Base-by-base conservation (phyloP, 805 yeast species). In the Blastobotrys parvus region DNA sequence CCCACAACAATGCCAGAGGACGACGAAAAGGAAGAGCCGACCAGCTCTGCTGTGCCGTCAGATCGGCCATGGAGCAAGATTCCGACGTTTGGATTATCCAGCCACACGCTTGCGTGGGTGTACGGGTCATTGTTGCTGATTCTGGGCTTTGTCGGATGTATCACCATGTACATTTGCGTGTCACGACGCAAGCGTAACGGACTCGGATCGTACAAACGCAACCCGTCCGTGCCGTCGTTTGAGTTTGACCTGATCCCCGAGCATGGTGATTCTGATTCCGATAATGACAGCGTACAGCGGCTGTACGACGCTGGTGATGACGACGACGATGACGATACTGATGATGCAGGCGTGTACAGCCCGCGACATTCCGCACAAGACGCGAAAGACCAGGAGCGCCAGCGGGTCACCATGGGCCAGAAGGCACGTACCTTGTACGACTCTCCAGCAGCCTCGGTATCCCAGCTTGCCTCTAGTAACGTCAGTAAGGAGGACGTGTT, bases 51-150 rank as follows among this genome's bases (percentile, higher is more conserved):
- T n/a, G 25, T 42, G n/a, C 43, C 43, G 30, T 41, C 46, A 10
- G 27, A 41, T n/a, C 38, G 37, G 13, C 35, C 45, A 13, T 48
- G 53, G 45, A 47, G 52, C 25, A 35, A 46, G 32, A 41, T 60
- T 18, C 63, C 63, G 8, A 51, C 62, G 4, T 58, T 59, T 47
- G 64, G 64, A 2, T 41, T 58, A 36, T 50, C 58, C 10, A 33
- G 47, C 7, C 52, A 51, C 16, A 58, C 58, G 11, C 43, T 56
- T 10, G 46, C 49, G 7, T 60, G 64, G 64, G 32, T 60, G n/a
- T 57, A 58, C 39, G 66, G 65, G 10, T 53, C 63, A 2, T 43
- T 75, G 65, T 50, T 73, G 67, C 52, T 70, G 68, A 62, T 74
- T 65, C 45, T 61, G 69, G 43, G 67, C 68, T 31, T 69, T 71